Evolutionary conservation across 345 rosid genomes (phyloP).

Genomic region (Brassica rapa): DNA sequence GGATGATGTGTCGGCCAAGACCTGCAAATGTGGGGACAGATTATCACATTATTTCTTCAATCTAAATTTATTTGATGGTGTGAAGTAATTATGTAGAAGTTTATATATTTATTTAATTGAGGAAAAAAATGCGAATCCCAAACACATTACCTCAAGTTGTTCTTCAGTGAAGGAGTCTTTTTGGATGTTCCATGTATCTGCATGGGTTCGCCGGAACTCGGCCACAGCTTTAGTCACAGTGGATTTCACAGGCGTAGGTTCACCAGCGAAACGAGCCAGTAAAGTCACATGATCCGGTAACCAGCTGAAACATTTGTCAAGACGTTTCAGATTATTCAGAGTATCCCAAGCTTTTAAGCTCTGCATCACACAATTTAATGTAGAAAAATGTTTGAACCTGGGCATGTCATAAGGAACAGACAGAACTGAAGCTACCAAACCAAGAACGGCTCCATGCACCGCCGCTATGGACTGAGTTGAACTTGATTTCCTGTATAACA

Average conservation of each 20-base stretch:
- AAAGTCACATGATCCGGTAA: constrained; percentile 88
- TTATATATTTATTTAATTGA: neutral
- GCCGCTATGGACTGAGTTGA: constrained; percentile 55
- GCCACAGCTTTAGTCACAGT: constrained; percentile 98
- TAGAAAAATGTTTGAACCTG: constrained; percentile 52
- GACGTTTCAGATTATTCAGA: constrained; percentile 3
- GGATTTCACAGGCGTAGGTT: constrained; percentile 87
- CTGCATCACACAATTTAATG: neutral
- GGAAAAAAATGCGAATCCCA: neutral
- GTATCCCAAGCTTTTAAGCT: constrained; percentile 1
- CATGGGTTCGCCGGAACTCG: constrained; percentile 93
- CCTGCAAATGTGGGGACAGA: constrained; percentile 51
- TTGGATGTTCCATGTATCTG: constrained; percentile 94
- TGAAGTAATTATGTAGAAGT: neutral
- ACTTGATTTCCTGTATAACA: constrained; percentile 57
- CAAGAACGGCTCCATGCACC: constrained; percentile 93
- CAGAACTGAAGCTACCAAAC: constrained; percentile 89
- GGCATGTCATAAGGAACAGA: constrained; percentile 99
- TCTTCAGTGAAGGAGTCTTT: constrained; percentile 89
- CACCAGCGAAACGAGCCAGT: constrained; percentile 78
- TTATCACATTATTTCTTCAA: neutral
- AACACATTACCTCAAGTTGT: constrained; percentile 78
- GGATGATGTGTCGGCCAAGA: constrained; percentile 92
- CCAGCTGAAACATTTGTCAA: constrained; percentile 55
- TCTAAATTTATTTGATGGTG: neutral